Evolutionary conservation across 1,139 yeast species (phyloP).

Genomic region (Geotrichum siamense): DNA sequence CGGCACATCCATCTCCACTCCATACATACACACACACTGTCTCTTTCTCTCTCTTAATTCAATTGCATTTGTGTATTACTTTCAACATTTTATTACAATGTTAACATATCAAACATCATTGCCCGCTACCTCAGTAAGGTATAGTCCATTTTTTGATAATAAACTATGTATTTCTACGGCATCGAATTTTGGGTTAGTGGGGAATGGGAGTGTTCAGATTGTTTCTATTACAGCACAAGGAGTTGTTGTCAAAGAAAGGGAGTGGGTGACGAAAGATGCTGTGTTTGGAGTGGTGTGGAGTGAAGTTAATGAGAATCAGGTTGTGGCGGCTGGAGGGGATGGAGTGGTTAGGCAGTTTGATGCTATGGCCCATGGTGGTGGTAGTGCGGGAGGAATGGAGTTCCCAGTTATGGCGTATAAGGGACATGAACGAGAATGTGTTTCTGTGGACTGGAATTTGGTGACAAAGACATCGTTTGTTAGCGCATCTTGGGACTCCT

Average conservation of each 20-base stretch:
- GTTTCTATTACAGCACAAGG: conserved; percentile 66
- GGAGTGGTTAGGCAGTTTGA: conserved; percentile 83
- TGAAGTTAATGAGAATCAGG: conserved; percentile 81
- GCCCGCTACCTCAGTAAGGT: conserved; percentile 43
- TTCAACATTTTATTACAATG: too few species aligned
- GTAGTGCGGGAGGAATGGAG: conserved; percentile 18
- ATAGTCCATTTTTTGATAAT: conserved; percentile 88
- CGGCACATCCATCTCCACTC: too few species aligned
- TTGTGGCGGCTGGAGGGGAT: conserved; percentile 79
- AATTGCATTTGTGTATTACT: too few species aligned
- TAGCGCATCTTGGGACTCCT: conserved; percentile 89
- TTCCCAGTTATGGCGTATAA: conserved; percentile 66
- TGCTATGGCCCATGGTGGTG: conserved; percentile 34
- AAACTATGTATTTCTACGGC: conserved; percentile 85
- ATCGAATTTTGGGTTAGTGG: conserved; percentile 89
- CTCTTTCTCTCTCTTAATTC: neutral
- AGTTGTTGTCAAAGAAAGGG: conserved; percentile 44
- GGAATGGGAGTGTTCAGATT: conserved; percentile 76
- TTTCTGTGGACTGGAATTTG: conserved; percentile 78
- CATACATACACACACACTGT: too few species aligned
- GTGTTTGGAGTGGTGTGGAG: conserved; percentile 86
- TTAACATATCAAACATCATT: conserved; percentile 64
- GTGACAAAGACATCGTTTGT: conserved; percentile 67
- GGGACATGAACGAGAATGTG: conserved; percentile 84
- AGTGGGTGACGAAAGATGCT: conserved; percentile 91